Conservation (phyloP, 2,329 filamentous ascomycete species). For the Alternaria solani region DNA sequence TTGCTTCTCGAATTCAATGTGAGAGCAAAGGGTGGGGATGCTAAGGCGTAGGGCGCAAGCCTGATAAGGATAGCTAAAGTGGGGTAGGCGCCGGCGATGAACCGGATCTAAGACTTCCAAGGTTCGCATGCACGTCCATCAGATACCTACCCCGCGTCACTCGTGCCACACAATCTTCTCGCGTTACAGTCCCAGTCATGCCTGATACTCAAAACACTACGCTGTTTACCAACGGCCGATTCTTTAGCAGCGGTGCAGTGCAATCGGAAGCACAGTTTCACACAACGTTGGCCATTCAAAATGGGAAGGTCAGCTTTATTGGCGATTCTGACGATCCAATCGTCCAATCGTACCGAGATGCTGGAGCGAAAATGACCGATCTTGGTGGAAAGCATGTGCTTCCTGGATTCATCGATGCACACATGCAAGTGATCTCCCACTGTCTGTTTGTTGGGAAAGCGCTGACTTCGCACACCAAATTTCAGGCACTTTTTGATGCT, state of each 20-base stretch:
- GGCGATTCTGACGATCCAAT: constrained; percentile 39
- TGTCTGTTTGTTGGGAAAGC: not conserved
- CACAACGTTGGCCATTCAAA: constrained; percentile 51
- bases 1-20: not conserved
- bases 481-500: constrained; percentile 59
- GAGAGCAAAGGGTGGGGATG: not conserved
- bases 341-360: constrained; percentile 36
- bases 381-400: constrained; percentile 55
- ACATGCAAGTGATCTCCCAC: constrained; percentile 52
- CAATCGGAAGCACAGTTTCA: constrained; percentile 16
- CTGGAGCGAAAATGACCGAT: constrained; percentile 40
- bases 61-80: constrained; percentile 6
- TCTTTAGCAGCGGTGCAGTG: constrained; percentile 28
- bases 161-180: not conserved
- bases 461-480: not conserved
- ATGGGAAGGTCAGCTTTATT: constrained; percentile 54
- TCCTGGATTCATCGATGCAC: constrained; percentile 66
- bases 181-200: constrained; percentile 13
- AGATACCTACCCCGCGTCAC: constrained; percentile 19
- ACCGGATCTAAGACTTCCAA: constrained; percentile 28
- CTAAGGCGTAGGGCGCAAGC: not conserved
- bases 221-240: constrained; percentile 40
- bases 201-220: constrained; percentile 14
- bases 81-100: constrained; percentile 14
- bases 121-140: constrained; percentile 11